Base-by-base conservation (phyloP, 2,329 filamentous ascomycete species). In the Blastomyces silverae region DNA sequence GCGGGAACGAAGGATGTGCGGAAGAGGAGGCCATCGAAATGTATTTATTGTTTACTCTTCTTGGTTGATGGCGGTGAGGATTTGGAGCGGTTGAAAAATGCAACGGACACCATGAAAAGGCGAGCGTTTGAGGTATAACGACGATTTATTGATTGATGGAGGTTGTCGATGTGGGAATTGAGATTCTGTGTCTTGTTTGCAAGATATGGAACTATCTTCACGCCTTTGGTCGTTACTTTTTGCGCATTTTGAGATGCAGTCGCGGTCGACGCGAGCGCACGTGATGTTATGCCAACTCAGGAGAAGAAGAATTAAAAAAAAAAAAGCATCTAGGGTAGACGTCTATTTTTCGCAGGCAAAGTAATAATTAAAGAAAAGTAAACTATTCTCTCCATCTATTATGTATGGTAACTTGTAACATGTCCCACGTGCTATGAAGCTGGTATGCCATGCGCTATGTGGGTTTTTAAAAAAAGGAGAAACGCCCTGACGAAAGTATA, bases 1-100 rank as follows among this genome's bases (percentile, higher is more conserved):
- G 78, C 63, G 81, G 81, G 72, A 86, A 85, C 61, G 81, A 77
- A 71, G 83, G 82, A 68, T 83, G 81, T 64, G 79, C 76, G 67
- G 80, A 73, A 65, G 80, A 81, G 73, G 53, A 60, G 28, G 37
- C 44, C 64, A 64, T 62, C 25, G 52, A 34, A 17, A 34, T 37
- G 42, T 20, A 53, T 17, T 31, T 53, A 31, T n/a, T n/a, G 34
- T 50, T 48, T 50, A n/a, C 28, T 15, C 7, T 22, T 50, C 13
- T 37, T 60, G 57, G 11, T 2, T 11, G n/a, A 28, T 44, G 37
- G 34, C 39, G n/a, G 22, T 60, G 57, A 25, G 39, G 58, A 7
- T 39, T 34, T 61, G 25, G 22, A 7, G 28, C 22, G 59, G 59
- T 61, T 22, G 25, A 37, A 28, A 28, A 22, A 20, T 0, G 56